Evolutionary conservation across 2,329 filamentous ascomycete genomes (phyloP).

Genomic region (Clarireedia sp.): DNA sequence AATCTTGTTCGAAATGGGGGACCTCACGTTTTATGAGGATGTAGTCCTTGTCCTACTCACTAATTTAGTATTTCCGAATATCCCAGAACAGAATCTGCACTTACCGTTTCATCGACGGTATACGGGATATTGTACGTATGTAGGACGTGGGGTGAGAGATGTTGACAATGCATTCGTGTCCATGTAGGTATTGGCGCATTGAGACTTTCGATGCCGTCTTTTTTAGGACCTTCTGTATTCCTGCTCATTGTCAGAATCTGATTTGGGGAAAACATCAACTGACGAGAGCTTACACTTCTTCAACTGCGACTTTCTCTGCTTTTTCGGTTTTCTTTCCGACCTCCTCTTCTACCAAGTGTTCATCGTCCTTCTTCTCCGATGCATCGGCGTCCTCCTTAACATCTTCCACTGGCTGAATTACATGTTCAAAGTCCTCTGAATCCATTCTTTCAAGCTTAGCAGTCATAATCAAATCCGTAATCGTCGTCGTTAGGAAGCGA

Average conservation of each 20-base stretch:
- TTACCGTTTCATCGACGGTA: constrained; percentile 37
- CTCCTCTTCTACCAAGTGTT: not conserved
- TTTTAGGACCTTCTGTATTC: constrained; percentile 34
- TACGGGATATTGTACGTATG: constrained; percentile 48
- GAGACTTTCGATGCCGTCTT: constrained; percentile 3
- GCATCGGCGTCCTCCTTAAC: no score
- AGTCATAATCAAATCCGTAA: no score
- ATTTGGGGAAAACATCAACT: constrained; percentile 25
- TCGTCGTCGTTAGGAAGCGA: no score
- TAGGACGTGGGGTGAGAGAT: constrained; percentile 55
- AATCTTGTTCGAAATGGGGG: constrained; percentile 60
- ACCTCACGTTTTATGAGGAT: constrained; percentile 68
- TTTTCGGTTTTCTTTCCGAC: constrained; percentile 30
- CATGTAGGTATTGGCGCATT: constrained; percentile 42
- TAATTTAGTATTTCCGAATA: not conserved
- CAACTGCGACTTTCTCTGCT: no score
- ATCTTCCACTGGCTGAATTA: not conserved
- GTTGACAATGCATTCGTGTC: constrained; percentile 53
- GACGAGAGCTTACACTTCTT: no score
- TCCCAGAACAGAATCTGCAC: not conserved
- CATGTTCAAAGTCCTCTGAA: not conserved
- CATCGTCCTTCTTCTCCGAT: not conserved
- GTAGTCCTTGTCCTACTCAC: constrained; percentile 53
- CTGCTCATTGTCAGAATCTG: constrained; percentile 25
- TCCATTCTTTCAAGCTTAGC: not conserved